Evolutionary conservation across 805 yeast genomes (phyloP).

Genomic region (Metschnikowia bowlesiae): DNA sequence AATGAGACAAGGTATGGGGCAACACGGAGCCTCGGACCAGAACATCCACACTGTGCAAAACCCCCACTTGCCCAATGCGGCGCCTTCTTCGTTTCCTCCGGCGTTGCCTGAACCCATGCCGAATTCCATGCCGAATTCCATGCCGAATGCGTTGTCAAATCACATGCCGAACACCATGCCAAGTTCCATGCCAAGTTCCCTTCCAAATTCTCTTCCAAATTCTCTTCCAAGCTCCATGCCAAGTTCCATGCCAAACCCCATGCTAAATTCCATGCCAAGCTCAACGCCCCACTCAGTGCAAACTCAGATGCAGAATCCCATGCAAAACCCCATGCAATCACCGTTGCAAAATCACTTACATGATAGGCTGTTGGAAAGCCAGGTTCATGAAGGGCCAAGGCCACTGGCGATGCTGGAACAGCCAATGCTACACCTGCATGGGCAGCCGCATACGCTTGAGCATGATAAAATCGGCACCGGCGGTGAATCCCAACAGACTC

Average conservation of each 20-base stretch:
- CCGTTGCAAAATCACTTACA: neutral
- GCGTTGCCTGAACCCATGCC: neutral
- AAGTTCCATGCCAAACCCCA: neutral
- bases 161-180: neutral
- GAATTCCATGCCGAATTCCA: neutral
- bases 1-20: slow-evolving; percentile 12
- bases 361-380: neutral
- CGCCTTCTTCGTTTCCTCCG: too few species aligned
- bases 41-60: neutral
- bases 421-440: slow-evolving; percentile 1
- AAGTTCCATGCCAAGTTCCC: neutral
- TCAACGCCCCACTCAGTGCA: neutral
- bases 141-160: neutral
- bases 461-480: neutral
- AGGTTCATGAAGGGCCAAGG: neutral
- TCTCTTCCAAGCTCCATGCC: neutral
- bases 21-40: neutral
- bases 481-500: neutral
- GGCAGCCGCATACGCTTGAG: slow-evolving; percentile 4
- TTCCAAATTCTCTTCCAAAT: neutral
- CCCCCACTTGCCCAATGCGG: neutral
- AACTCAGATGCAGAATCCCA: neutral
- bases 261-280: neutral
- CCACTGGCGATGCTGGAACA: neutral
- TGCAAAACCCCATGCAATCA: neutral